Evolutionary conservation across 805 yeast species (phyloP), one percentile per base, ranked within the genome.

Genomic region (Kodamaea neixiangensis): DNA sequence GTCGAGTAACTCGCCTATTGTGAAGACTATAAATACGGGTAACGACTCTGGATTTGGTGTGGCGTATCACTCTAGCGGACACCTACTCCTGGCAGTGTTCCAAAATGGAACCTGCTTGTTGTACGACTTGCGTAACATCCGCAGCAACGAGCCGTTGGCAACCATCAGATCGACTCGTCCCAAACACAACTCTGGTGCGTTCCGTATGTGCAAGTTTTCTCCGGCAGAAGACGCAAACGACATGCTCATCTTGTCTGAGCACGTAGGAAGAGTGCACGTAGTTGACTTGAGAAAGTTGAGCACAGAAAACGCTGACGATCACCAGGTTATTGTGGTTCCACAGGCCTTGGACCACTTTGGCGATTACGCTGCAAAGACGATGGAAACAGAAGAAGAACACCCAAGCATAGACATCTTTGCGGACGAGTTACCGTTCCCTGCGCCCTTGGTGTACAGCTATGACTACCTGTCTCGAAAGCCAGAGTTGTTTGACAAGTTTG

Each of bases 1-100:
- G 0, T 68, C 69, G 15, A 61, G 67, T 39, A 47, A 54, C 5
- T 53, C 54, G 17, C 57, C 65, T n/a, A 64, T 64, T 17, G 58
- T 68, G 10, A 64, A 67, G 44, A 69, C 80, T 1, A 73, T 82
- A 47, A 37, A 40, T 10, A 75, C 72, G 50, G 66, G 72, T 1
- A 83, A 86, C 51, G 96, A 88, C 58, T 80, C 86, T 43, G 97
- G 97, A 2, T 89, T 91, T 62, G 91, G 96, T 4, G 83, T 89
- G 0, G 80, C 87, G 22, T 91, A 85, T 70, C 85, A 86, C 53
- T 79, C 85, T n/a, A 84, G 89, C 42, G 96, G 93, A 17, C 58
- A 76, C 47, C 77, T 83, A 54, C 87, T 92, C 63, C 84, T 94
- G 1, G 83, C 88, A 0, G 85, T 91, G 19, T 90, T 90, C 65